Percentiles rank a stretch among this genome's conserved stretches.
phyloP scores from a whole-genome alignment of 1,284 basidiomycete species.

The Boletus subluridellus region DNA sequence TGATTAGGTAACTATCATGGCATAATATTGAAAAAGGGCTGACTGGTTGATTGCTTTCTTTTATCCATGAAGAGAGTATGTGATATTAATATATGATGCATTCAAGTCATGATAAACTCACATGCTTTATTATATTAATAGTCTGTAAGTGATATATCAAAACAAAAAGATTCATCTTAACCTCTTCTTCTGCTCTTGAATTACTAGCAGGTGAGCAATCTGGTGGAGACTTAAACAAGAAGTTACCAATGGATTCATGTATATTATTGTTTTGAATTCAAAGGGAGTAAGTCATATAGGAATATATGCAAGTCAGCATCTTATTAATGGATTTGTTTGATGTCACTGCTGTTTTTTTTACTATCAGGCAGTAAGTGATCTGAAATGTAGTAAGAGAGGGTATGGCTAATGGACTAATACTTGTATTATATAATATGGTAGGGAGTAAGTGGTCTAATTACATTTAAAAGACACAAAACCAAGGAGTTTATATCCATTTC shows the following conservation, averaged over 20 bases:
- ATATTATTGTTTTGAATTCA: no score
- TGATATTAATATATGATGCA: background rate
- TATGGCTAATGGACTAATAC: background rate
- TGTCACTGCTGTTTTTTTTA: background rate
- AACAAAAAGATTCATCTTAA: background rate
- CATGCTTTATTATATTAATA: background rate
- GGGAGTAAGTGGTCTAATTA: background rate
- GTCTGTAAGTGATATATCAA: background rate
- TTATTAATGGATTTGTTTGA: background rate
- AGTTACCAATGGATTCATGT: no score
- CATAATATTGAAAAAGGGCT: no score
- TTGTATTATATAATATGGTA: background rate
- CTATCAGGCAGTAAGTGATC: background rate
- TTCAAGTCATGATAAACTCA: background rate
- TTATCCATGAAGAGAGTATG: no score
- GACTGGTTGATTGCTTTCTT: background rate
- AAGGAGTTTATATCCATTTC: background rate
- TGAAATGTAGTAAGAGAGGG: rapidly evolving
- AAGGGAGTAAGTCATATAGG: no score
- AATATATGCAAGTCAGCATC: no score
- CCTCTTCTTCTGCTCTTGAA: background rate
- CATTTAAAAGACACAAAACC: no score
- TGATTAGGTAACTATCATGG: background rate
- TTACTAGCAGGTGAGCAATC: background rate
- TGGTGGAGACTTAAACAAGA: no score